phyloP scores from a whole-genome alignment of 2,329 filamentous ascomycete species.

The Sordariomycetes sp. region DNA sequence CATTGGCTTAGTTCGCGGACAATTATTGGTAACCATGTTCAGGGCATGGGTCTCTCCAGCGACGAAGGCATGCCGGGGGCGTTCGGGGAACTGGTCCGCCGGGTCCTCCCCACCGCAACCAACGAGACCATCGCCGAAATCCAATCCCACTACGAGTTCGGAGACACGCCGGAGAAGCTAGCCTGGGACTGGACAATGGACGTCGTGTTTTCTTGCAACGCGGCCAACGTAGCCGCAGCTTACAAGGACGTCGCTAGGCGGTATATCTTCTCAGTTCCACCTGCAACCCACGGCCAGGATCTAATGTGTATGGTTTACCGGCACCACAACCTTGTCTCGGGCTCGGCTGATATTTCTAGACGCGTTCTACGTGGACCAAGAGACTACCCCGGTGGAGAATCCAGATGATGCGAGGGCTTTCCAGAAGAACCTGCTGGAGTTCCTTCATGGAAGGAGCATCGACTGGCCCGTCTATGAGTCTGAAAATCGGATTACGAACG shows the following conservation, averaged over 20 bases:
- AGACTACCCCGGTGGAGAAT: conserved; percentile 5
- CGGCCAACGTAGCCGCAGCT: conserved; percentile 10
- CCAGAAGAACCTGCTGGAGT: conserved; percentile 8
- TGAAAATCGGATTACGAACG: conserved; percentile 6
- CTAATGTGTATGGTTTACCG: conserved; percentile 7
- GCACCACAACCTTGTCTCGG: not conserved
- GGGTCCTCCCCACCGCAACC: conserved; percentile 7
- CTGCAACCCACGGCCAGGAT: conserved; percentile 9
- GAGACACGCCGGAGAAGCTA: conserved; percentile 6
- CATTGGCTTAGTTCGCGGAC: not conserved
- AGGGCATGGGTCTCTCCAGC: conserved; percentile 7
- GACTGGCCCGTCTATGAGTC: conserved; percentile 8
- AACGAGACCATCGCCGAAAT: conserved; percentile 6
- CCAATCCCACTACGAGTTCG: conserved; percentile 7
- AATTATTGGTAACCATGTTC: not conserved
- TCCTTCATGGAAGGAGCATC: conserved; percentile 7
- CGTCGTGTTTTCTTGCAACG: conserved; percentile 11
- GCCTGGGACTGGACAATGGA: conserved; percentile 15
- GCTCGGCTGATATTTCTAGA: not conserved
- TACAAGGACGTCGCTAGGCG: conserved; percentile 2
- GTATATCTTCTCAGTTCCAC: conserved; percentile 9
- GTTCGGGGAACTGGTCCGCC: conserved; percentile 8
- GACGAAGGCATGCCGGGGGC: conserved; percentile 7
- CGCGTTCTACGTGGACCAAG: conserved; percentile 8
- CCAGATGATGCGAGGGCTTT: conserved; percentile 6